phyloP scores from a whole-genome alignment of 441 rosid species.

The Corymbia citriodora region DNA sequence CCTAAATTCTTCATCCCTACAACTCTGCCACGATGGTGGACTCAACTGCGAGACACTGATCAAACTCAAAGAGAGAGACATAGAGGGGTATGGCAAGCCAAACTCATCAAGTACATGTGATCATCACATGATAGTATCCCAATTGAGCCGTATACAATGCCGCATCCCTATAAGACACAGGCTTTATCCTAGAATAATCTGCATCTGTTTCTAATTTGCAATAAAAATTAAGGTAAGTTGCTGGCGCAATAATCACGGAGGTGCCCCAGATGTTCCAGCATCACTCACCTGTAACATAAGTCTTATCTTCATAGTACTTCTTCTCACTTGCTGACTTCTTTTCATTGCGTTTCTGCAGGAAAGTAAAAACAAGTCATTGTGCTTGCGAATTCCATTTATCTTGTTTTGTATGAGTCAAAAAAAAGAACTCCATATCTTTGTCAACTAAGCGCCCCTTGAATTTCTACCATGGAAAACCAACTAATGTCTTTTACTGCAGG shows the following conservation, averaged over 20 bases:
- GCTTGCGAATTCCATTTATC: not conserved
- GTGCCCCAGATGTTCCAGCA: not conserved
- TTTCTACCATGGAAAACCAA: not conserved
- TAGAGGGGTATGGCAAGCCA: not conserved
- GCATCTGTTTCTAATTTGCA: not conserved
- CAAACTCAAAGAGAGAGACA: not conserved
- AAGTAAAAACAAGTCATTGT: not conserved
- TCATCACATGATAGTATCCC: not conserved
- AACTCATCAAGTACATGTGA: constrained; percentile 9
- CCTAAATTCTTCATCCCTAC: not conserved
- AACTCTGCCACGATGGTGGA: constrained; percentile 2
- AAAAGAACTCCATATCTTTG: not conserved
- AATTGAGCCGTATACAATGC: constrained; percentile 8
- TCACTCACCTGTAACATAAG: constrained; percentile 42
- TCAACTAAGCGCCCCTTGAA: not conserved
- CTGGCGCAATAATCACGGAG: not conserved
- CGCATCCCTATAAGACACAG: not conserved
- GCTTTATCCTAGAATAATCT: not conserved
- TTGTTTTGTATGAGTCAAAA: not conserved
- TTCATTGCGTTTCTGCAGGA: constrained; percentile 59
- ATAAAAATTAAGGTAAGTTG: not conserved
- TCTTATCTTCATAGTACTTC: constrained; percentile 52
- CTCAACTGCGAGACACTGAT: constrained; percentile 4
- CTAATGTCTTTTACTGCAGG: not conserved
- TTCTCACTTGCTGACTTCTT: constrained; percentile 54